Percentiles rank a stretch among this genome's conserved stretches.
Evolutionary conservation across 306 rosid genomes (phyloP).

Genomic region (Cicer judaicum): DNA sequence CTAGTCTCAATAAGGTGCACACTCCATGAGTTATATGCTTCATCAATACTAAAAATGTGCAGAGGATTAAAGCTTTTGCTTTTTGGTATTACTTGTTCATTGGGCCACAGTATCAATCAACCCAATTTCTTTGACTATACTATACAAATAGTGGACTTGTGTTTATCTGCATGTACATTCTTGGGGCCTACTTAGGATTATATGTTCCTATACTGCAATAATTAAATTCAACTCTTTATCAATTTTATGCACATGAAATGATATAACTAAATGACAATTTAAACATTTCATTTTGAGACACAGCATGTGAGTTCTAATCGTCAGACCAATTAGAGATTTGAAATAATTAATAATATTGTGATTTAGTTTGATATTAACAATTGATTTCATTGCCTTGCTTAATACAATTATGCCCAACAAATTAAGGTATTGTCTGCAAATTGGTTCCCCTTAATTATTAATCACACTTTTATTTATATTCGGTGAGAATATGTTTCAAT

Average conservation of each 20-base stretch:
- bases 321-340: conserved; percentile 49
- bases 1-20: conserved; percentile 50
- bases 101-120: conserved; percentile 9
- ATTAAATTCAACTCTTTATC: conserved; percentile 28
- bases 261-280: conserved; percentile 49
- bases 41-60: conserved; percentile 37
- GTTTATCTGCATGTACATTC: conserved; percentile 36
- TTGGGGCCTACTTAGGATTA: conserved; percentile 43
- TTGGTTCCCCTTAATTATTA: conserved; percentile 36
- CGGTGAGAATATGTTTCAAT: neutral
- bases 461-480: too few relatives aligned
- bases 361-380: conserved; percentile 41
- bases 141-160: conserved; percentile 23
- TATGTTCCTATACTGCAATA: conserved; percentile 17
- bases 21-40: conserved; percentile 42
- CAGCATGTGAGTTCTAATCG: conserved; percentile 58
- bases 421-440: conserved; percentile 38
- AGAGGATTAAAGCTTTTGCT: conserved; percentile 39
- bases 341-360: conserved; percentile 33
- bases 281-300: conserved; percentile 51
- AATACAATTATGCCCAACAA: conserved; percentile 40
- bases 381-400: conserved; percentile 25
- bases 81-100: conserved; percentile 39
- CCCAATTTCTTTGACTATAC: conserved; percentile 47
- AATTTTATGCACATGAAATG: conserved; percentile 52